phyloP scores from a whole-genome alignment of 495 filamentous ascomycete species.

The Neurospora tetraspora region DNA sequence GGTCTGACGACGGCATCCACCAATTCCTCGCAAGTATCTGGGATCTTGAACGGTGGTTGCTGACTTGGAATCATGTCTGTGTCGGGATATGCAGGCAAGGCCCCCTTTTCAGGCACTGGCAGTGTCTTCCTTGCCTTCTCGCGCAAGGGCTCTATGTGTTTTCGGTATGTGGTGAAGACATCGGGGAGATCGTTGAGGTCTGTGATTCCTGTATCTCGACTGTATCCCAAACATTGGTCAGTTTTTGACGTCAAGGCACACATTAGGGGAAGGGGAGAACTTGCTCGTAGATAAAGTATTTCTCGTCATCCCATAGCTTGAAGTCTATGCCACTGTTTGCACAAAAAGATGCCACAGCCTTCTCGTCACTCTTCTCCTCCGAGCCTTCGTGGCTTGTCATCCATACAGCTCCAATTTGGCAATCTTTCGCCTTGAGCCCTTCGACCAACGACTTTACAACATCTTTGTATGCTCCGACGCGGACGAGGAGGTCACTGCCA shows the following conservation, averaged over 20 bases:
- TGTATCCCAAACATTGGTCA: slow-evolving; percentile 10
- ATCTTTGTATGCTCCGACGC: slow-evolving; percentile 48
- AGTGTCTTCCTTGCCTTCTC: slow-evolving; percentile 43
- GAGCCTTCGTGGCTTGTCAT: slow-evolving; percentile 54
- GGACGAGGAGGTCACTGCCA: slow-evolving; percentile 48
- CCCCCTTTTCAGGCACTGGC: slow-evolving; percentile 28
- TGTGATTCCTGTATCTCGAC: slow-evolving; percentile 45
- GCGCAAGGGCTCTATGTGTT: slow-evolving; percentile 54
- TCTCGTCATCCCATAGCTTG: slow-evolving; percentile 56
- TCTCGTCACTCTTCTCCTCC: slow-evolving; percentile 56
- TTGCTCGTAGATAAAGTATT: slow-evolving; percentile 66
- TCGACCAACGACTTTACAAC: slow-evolving; percentile 43
- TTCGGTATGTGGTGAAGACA: slow-evolving; percentile 59
- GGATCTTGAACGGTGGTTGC: slow-evolving; percentile 47
- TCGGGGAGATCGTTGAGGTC: slow-evolving; percentile 47
- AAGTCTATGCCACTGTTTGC: slow-evolving; percentile 40
- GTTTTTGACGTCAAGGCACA: not conserved
- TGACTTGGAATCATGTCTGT: slow-evolving; percentile 40
- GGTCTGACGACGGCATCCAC: slow-evolving; percentile 44
- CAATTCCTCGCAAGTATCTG: slow-evolving; percentile 38
- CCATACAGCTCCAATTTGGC: slow-evolving; percentile 52
- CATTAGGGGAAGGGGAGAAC: slow-evolving; percentile 11
- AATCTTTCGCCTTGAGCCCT: slow-evolving; percentile 26
- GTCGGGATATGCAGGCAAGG: slow-evolving; percentile 45
- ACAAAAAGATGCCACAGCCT: slow-evolving; percentile 37